Evolutionary conservation across 768 basidiomycete genomes (phyloP).

Genomic region (Pisolithus orientalis): DNA sequence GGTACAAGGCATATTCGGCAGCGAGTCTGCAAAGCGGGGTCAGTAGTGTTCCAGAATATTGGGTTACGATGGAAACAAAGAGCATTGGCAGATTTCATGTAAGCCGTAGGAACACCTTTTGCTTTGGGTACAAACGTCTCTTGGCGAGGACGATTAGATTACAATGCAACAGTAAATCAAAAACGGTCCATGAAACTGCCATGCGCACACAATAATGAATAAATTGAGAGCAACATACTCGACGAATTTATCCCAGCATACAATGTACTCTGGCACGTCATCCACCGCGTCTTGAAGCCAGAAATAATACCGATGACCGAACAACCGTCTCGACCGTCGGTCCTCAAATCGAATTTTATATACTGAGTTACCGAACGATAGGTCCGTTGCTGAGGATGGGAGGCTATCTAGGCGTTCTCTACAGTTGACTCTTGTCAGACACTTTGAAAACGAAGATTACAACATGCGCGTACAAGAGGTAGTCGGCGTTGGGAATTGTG

Average conservation of each 20-base stretch:
- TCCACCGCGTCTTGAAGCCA: slow-evolving; percentile 93
- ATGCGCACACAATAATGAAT: neutral
- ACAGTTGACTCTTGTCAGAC: slow-evolving; percentile 13
- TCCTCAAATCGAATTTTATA: slow-evolving; percentile 86
- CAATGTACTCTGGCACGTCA: slow-evolving; percentile 94
- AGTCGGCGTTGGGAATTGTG: slow-evolving; percentile 89
- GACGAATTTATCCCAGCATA: slow-evolving; percentile 92
- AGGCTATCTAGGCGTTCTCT: slow-evolving; percentile 70
- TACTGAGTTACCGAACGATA: slow-evolving; percentile 86
- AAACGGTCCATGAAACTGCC: neutral
- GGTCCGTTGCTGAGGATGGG: slow-evolving; percentile 57
- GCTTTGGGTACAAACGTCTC: neutral
- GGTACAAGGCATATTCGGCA: slow-evolving; percentile 66
- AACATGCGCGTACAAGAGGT: slow-evolving; percentile 61
- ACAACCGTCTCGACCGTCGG: slow-evolving; percentile 53
- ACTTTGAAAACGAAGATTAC: neutral
- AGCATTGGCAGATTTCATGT: neutral
- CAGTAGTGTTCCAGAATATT: slow-evolving; percentile 4
- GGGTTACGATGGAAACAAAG: neutral
- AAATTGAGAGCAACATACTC: slow-evolving; percentile 41
- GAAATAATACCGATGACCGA: slow-evolving; percentile 93
- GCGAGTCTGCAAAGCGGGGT: slow-evolving; percentile 57
- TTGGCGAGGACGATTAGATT: neutral
- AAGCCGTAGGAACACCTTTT: neutral
- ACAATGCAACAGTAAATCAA: neutral